A percentile compares a stretch with the other conserved stretches of the same genome.
phyloP scores from a whole-genome alignment of 768 basidiomycete genomes.

The Clitopilus passeckerianus region DNA sequence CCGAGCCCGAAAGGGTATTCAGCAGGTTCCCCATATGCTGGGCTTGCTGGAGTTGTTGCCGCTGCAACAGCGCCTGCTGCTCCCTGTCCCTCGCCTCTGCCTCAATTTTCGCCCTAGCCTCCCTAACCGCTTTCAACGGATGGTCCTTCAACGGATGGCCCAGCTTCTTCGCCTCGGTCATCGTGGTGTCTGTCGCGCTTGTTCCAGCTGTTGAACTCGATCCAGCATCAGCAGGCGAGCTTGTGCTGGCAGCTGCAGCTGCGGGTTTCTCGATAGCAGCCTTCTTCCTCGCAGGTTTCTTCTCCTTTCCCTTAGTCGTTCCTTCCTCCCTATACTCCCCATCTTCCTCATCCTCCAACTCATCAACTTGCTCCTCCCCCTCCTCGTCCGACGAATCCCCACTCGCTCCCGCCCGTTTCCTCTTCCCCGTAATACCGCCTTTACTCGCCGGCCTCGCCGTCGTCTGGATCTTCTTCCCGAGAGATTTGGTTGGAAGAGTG shows the following conservation, averaged over 20 bases:
- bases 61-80: background rate
- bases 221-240: background rate
- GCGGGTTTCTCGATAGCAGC: background rate
- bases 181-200: background rate
- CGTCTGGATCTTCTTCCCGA: background rate
- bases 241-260: background rate
- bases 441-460: background rate
- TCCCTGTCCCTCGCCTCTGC: background rate
- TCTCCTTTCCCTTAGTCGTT: too few species aligned
- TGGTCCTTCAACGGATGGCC: background rate
- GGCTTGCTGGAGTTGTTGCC: too few species aligned
- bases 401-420: background rate
- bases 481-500: too few species aligned
- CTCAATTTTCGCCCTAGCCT: background rate
- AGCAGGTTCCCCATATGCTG: too few species aligned
- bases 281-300: too few species aligned
- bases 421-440: background rate
- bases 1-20: too few species aligned
- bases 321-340: background rate
- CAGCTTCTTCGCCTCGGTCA: background rate
- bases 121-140: background rate
- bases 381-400: background rate
- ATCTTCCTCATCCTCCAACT: background rate
- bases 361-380: background rate
- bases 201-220: background rate